These are phyloP conservation scores for Salix koriyanagi DNA, from an alignment of 345 rosid genomes.

Conservation along the genomic window DNA sequence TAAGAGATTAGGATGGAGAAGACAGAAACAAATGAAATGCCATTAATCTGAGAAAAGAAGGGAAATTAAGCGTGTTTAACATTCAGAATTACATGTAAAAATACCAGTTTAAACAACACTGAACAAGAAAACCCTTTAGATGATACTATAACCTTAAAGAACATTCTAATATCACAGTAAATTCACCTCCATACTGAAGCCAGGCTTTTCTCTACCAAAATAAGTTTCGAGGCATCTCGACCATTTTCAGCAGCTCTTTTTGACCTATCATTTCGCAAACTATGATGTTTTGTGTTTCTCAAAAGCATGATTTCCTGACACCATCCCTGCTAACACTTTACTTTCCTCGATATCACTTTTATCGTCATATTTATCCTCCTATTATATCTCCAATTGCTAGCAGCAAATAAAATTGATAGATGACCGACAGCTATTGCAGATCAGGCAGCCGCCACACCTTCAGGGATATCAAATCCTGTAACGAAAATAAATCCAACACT, in stretches of 20 bases:
- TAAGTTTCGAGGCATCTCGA: constrained; percentile 38
- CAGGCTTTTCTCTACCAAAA: background rate
- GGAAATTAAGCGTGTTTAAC: too few relatives aligned
- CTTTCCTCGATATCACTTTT: background rate
- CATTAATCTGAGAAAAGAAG: too few relatives aligned
- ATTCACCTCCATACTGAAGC: background rate
- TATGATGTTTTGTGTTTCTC: too few relatives aligned
- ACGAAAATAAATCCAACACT: background rate
- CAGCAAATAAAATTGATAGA: constrained; percentile 16
- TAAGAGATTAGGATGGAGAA: too few relatives aligned
- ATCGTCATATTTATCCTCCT: too few relatives aligned
- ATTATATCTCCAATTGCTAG: constrained; percentile 37
- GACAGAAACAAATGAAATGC: too few relatives aligned
- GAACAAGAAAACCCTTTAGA: background rate
- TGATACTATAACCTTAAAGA: background rate
- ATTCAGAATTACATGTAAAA: too few relatives aligned
- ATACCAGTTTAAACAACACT: background rate
- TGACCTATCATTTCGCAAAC: background rate
- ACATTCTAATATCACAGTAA: background rate
- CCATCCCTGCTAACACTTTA: constrained; percentile 2
- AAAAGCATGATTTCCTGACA: background rate
- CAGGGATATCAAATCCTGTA: constrained; percentile 74
- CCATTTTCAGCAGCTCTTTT: constrained; percentile 40
- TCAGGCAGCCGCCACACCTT: constrained; percentile 83
- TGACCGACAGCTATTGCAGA: constrained; percentile 50